A percentile compares a stretch with the other conserved stretches of the same genome.
phyloP scores from a whole-genome alignment of 495 filamentous ascomycete species.

The Penicillium cinerascens region DNA sequence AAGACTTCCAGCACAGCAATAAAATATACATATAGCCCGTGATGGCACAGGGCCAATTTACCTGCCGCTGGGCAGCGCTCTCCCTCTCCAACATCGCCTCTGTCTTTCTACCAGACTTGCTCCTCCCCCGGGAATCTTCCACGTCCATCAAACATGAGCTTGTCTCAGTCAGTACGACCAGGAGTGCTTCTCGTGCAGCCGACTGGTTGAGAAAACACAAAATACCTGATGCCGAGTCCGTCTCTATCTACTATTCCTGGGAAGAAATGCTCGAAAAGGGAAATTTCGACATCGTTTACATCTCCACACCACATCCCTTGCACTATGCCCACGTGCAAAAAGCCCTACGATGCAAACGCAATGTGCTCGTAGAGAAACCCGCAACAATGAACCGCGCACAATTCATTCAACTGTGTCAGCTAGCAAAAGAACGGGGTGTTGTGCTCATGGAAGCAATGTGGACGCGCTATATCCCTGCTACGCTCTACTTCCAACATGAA shows the following conservation, averaged over 20 bases:
- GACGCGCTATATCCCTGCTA: slow-evolving; percentile 7
- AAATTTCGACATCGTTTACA: slow-evolving; percentile 9
- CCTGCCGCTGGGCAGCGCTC: slow-evolving; percentile 7
- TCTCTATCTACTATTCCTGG: background rate
- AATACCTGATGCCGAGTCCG: slow-evolving; percentile 2
- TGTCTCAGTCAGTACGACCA: slow-evolving; percentile 4
- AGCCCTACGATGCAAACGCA: slow-evolving; percentile 1
- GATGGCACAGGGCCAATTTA: slow-evolving; percentile 5
- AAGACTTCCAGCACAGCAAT: background rate
- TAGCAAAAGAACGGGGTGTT: slow-evolving; percentile 6
- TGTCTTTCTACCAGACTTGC: slow-evolving; percentile 3
- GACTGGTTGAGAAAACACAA: slow-evolving; percentile 1
- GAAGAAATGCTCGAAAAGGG: slow-evolving; percentile 5
- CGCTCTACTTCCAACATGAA: slow-evolving; percentile 1
- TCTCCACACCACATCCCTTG: slow-evolving; percentile 8
- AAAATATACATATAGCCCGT: background rate
- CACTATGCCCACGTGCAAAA: slow-evolving; percentile 2
- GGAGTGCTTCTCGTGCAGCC: background rate
- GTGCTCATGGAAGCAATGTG: slow-evolving; percentile 12
- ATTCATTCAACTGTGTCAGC: background rate
- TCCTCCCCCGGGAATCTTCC: background rate
- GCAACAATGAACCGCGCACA: slow-evolving; percentile 6
- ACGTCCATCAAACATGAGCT: slow-evolving; percentile 7
- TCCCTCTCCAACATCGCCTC: slow-evolving; percentile 6
- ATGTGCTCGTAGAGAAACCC: slow-evolving; percentile 8